Evolutionary conservation across 768 basidiomycete species (phyloP), one percentile per base, ranked within the genome.

Genomic region (Podaxis sp.): DNA sequence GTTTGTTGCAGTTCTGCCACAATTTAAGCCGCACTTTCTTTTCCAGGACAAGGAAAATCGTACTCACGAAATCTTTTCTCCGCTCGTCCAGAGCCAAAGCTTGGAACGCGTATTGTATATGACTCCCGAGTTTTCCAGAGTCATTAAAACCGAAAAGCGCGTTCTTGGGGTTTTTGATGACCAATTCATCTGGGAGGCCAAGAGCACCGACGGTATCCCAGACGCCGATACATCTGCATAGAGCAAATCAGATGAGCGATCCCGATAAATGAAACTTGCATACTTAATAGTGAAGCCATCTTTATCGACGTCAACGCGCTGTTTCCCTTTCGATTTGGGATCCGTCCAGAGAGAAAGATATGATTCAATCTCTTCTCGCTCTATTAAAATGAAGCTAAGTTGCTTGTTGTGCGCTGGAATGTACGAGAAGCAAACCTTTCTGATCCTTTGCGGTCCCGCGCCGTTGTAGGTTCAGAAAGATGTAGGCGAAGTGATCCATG

Each of bases 161-260:
- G 13, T 79, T 70, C 59, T 78, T 80, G 15, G 78, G 72, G 11
- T 79, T 78, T 17, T 75, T 72, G 49, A 78, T 72, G 2, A 79
- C 79, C 15, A 91, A 67, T 66, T 90, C 89, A 67, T 86, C 86
- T 1, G 90, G 90, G 15, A 91, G 72, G 9, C 89, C 89, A 29
- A 89, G 70, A 11, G 88, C 81, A 13, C 88, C 88, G n/a, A 91
- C 90, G 4, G 90, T 91, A 67, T 91, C 90, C 67, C 87, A 91
- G 19, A 91, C 88, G 2, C 89, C 89, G 57, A 91, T 66, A 65
- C 87, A 88, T 71, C 85, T 88, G 65, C 36, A 63, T 25, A 27
- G 57, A 49, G 29, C 61, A 27, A 52, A 24, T 60, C 13, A 49
- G 27, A 49, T 40, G 22, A 50, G 38, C n/a, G 17, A 47, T 59